Conservation (phyloP, 2,329 filamentous ascomycete genomes). For the Fusarium sp. region DNA sequence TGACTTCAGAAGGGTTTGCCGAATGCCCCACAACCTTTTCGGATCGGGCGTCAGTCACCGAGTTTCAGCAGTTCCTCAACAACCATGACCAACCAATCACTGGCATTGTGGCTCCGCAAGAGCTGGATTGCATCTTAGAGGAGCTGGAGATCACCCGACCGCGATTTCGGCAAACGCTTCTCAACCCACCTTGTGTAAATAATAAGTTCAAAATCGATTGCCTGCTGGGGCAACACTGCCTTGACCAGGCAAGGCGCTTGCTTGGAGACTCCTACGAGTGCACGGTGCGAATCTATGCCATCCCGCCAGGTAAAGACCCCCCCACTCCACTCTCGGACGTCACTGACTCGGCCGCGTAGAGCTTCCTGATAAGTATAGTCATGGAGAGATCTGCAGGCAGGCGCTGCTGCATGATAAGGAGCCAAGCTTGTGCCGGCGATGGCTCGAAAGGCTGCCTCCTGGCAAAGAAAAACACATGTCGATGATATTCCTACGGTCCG, state of each 20-base stretch:
- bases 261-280: not conserved
- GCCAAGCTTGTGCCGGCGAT: not conserved
- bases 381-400: conserved; percentile 11
- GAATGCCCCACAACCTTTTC: conserved; percentile 9
- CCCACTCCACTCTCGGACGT: not conserved
- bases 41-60: not conserved
- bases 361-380: not conserved
- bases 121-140: not conserved
- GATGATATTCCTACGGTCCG: not conserved
- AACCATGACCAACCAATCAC: conserved; percentile 4
- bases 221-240: conserved; percentile 1
- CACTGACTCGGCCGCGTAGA: not conserved
- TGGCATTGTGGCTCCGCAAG: conserved; percentile 6
- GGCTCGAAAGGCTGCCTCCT: not conserved
- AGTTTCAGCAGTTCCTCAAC: conserved; percentile 7
- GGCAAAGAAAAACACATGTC: conserved; percentile 5
- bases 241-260: not conserved
- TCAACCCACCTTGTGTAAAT: not conserved
- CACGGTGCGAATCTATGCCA: conserved; percentile 1
- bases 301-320: not conserved
- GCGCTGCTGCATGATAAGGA: not conserved
- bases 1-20: conserved; percentile 13
- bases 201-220: not conserved
- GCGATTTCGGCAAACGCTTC: not conserved
- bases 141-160: not conserved